Evolutionary conservation across 2,329 filamentous ascomycete species (phyloP).

Genomic region (Conoideocrella luteorostrata): DNA sequence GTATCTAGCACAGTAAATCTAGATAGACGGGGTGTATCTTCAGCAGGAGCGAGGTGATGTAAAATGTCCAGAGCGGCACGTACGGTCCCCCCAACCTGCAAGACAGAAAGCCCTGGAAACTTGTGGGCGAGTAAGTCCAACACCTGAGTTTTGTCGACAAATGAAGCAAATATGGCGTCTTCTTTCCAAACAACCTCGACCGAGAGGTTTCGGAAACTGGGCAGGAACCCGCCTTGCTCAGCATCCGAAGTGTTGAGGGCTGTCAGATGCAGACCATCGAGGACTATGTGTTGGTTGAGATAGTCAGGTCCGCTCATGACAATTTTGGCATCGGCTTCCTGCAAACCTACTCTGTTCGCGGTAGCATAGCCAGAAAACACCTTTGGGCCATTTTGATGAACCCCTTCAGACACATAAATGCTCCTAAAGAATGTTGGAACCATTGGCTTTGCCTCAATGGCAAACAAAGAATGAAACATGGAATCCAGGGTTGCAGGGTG

Average conservation of each 20-base stretch:
- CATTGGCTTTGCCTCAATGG: slow-evolving; percentile 39
- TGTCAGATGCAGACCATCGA: slow-evolving; percentile 40
- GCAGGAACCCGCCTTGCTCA: slow-evolving; percentile 32
- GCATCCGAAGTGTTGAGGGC: slow-evolving; percentile 22
- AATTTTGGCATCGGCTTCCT: slow-evolving; percentile 36
- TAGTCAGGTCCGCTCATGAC: slow-evolving; percentile 32
- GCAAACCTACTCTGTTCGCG: slow-evolving; percentile 27
- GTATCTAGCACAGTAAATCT: slow-evolving; percentile 25
- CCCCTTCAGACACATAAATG: slow-evolving; percentile 37
- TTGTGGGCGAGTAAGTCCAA: slow-evolving; percentile 32
- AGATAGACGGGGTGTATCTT: slow-evolving; percentile 25
- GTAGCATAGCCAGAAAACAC: slow-evolving; percentile 36
- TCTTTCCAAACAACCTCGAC: slow-evolving; percentile 42
- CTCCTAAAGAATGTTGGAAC: slow-evolving; percentile 40
- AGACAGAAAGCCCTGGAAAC: slow-evolving; percentile 28
- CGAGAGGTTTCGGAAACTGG: slow-evolving; percentile 42
- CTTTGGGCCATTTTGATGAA: slow-evolving; percentile 24
- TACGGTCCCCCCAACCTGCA: slow-evolving; percentile 29
- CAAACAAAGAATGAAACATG: slow-evolving; percentile 48
- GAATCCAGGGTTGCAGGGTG: slow-evolving; percentile 52
- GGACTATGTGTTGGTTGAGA: slow-evolving; percentile 29
- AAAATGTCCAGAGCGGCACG: slow-evolving; percentile 19
- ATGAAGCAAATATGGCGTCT: slow-evolving; percentile 23
- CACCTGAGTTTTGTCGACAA: slow-evolving; percentile 18
- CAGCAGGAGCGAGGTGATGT: slow-evolving; percentile 15